phyloP scores from a whole-genome alignment of 768 basidiomycete species.

The Termitomyces sp. region DNA sequence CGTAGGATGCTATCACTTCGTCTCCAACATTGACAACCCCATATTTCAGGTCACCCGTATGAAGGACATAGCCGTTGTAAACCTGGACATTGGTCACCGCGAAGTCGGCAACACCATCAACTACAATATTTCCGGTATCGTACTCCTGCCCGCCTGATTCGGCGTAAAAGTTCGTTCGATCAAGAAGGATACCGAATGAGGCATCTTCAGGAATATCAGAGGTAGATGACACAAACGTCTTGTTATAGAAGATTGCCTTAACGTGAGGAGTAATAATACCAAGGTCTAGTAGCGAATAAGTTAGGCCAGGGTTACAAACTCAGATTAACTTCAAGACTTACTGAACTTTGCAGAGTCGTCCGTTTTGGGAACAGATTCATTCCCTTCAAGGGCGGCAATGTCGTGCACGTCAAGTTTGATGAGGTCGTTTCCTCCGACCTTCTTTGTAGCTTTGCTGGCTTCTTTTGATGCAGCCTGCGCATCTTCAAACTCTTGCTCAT shows the following conservation, averaged over 20 bases:
- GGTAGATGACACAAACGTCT: constrained; percentile 70
- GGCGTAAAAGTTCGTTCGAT: constrained; percentile 94
- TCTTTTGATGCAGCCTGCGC: constrained; percentile 88
- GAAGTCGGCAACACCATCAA: constrained; percentile 90
- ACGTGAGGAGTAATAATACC: constrained; percentile 76
- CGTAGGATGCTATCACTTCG: constrained; percentile 85
- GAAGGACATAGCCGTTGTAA: constrained; percentile 94
- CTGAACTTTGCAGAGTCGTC: constrained; percentile 92
- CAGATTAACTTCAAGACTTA: constrained; percentile 32
- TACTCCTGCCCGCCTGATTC: constrained; percentile 97
- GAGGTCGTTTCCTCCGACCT: constrained; percentile 60
- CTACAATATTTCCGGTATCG: constrained; percentile 92
- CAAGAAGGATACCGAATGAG: constrained; percentile 82
- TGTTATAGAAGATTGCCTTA: constrained; percentile 83
- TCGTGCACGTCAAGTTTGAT: constrained; percentile 97
- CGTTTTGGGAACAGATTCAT: constrained; percentile 78
- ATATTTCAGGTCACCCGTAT: constrained; percentile 88
- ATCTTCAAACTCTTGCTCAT: constrained; percentile 84
- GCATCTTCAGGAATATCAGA: constrained; percentile 57
- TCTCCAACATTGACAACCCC: constrained; percentile 77
- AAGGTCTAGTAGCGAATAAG: constrained; percentile 46
- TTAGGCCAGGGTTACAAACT: background rate
- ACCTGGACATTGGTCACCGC: constrained; percentile 91
- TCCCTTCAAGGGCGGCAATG: constrained; percentile 80
- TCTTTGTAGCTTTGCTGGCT: constrained; percentile 82